Evolutionary conservation across 306 rosid species (phyloP).

Genomic region (Cicer pinnatifidum): DNA sequence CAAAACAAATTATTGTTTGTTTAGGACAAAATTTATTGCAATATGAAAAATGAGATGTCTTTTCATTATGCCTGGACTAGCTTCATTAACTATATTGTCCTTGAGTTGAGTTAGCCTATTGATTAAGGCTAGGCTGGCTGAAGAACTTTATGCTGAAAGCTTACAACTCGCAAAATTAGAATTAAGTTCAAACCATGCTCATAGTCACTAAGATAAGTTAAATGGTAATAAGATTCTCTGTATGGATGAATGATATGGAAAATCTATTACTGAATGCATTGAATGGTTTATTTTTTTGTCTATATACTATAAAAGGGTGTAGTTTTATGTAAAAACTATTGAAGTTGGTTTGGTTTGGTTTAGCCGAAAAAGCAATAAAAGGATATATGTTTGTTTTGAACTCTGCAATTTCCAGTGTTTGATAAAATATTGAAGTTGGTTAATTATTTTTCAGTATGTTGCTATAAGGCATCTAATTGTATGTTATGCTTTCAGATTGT

Average conservation of each 20-base stretch:
- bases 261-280: neutral
- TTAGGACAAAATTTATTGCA: neutral
- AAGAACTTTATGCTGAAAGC: conserved; percentile 77
- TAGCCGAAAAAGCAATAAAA: no score
- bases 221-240: conserved; percentile 49
- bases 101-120: neutral
- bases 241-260: conserved; percentile 31
- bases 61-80: neutral
- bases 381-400: no score
- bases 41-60: neutral
- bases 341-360: no score
- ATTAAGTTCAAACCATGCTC: conserved; percentile 40
- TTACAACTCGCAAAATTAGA: conserved; percentile 55
- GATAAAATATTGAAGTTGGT: conserved; percentile 3
- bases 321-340: neutral
- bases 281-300: conserved; percentile 22
- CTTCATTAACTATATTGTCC: neutral
- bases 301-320: neutral
- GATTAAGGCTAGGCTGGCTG: conserved; percentile 57
- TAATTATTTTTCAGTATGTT: conserved; percentile 18
- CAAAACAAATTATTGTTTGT: neutral
- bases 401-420: neutral
- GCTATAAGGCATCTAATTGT: conserved; percentile 25
- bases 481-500: conserved; percentile 48
- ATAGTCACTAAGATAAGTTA: conserved; percentile 33